Conservation (phyloP, 2,329 filamentous ascomycete species). For the Fusarium scirpi region DNA sequence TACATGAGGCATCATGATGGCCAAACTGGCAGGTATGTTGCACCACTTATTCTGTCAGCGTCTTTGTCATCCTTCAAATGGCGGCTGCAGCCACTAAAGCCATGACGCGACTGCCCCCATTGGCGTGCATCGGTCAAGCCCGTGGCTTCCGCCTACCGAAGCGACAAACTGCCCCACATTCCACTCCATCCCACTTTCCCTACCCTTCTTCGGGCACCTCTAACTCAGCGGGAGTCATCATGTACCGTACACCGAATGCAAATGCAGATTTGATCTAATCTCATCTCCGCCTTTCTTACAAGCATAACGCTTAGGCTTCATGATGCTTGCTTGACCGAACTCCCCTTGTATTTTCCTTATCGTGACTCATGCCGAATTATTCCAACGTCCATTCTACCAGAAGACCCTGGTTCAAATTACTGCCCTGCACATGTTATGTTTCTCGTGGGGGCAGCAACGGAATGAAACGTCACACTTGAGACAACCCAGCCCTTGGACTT, state of each 20-base stretch:
- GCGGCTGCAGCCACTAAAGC: constrained; percentile 33
- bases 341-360: constrained; percentile 8
- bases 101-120: constrained; percentile 37
- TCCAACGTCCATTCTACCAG: neutral
- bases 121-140: constrained; percentile 45
- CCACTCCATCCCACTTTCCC: neutral
- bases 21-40: constrained; percentile 3
- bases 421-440: constrained; percentile 6
- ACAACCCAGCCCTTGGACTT: constrained; percentile 21
- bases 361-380: constrained; percentile 29
- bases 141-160: constrained; percentile 29
- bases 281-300: constrained; percentile 38
- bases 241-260: neutral
- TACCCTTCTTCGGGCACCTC: constrained; percentile 2
- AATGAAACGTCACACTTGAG: constrained; percentile 41
- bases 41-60: constrained; percentile 24
- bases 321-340: constrained; percentile 15
- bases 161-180: neutral
- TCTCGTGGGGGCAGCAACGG: constrained; percentile 29
- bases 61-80: constrained; percentile 15
- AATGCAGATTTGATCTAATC: neutral
- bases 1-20: constrained; percentile 25
- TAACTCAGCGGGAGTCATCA: neutral
- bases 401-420: constrained; percentile 11
- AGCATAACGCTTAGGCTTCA: constrained; percentile 9